These are phyloP conservation scores for Trichoderma aggressivum DNA, from an alignment of 2,329 filamentous ascomycete species.

Conservation along the genomic window DNA sequence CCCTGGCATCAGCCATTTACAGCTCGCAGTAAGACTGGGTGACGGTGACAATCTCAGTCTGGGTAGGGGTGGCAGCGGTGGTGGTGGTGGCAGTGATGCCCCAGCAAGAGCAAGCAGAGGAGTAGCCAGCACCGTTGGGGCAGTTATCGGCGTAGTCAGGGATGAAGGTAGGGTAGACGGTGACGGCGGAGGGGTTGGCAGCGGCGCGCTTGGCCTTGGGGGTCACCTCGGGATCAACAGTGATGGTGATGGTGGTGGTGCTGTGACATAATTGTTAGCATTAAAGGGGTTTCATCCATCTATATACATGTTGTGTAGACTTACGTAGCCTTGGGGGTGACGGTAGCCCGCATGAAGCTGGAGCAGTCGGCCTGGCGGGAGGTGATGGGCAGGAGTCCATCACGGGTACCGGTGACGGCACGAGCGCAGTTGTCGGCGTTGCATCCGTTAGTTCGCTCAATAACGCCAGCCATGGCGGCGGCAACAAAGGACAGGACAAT, in stretches of 20 bases:
- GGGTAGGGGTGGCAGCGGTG: conserved; percentile 39
- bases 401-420: conserved; percentile 43
- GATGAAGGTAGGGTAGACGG: conserved; percentile 31
- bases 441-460: conserved; percentile 35
- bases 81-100: conserved; percentile 39
- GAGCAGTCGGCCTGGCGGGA: conserved; percentile 40
- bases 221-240: conserved; percentile 32
- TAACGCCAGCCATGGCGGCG: conserved; percentile 35
- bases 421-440: conserved; percentile 47
- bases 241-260: conserved; percentile 39
- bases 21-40: conserved; percentile 41
- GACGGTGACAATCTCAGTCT: conserved; percentile 41
- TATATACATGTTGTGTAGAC: conserved; percentile 15
- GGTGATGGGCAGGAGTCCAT: conserved; percentile 33
- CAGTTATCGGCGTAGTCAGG: conserved; percentile 42
- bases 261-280: conserved; percentile 18
- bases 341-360: conserved; percentile 39
- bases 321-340: conserved; percentile 41
- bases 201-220: conserved; percentile 29
- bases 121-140: conserved; percentile 34
- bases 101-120: conserved; percentile 45
- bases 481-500: conserved; percentile 38
- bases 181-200: conserved; percentile 31
- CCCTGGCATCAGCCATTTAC: conserved; percentile 19
- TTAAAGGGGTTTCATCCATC: not conserved